Evolutionary conservation across 1,284 basidiomycete genomes (phyloP), one percentile per base, ranked within the genome.

Genomic region (Cronartium ribicola): DNA sequence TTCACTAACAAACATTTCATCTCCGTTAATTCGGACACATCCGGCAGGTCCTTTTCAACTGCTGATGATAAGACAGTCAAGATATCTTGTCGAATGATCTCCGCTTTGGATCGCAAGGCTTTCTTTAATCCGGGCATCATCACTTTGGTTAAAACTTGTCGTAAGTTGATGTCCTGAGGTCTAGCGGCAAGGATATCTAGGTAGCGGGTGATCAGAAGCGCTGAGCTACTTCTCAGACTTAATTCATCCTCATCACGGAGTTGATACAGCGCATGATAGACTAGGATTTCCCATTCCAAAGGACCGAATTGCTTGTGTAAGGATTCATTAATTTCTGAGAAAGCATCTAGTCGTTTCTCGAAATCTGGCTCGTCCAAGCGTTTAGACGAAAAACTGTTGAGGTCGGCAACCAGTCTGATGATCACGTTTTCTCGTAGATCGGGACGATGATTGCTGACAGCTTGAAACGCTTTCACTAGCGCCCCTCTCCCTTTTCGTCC

Each of bases 291-390:
- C 96, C 95, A 98, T 64, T 92, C 86, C 0, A 81, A 80, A 14
- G 83, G 78, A 0, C 86, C 84, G 2, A 92, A 79, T 0, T 83
- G 80, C 64, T 79, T 75, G 79, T 88, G 86, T 5, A 85, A 76
- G 0, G 82, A 82, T 67, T 90, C 89, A 81, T 92, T 95, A 67
- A 99, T 83, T 10, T 80, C 81, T 3, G 87, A 85, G 81, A 93
- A 97, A 0, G 92, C 94, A 1, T 83, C 81, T 14, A 98, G 84
- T 2, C 95, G 89, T 61, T 87, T 86, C 76, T 97, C 92, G 79
- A 97, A 97, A 81, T 98, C 92, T 1, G 93, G 91, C 80, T 98
- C 94, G 68, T 96, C 93, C 48, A 95, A 82, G 14, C 92, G 86
- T 78, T 87, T 89, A 0, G 81, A 82, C 0, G 92, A 94, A 81